Percentiles rank a stretch among this genome's conserved stretches.
phyloP scores from a whole-genome alignment of 331 rosid genomes.

The Quercus tomentella region DNA sequence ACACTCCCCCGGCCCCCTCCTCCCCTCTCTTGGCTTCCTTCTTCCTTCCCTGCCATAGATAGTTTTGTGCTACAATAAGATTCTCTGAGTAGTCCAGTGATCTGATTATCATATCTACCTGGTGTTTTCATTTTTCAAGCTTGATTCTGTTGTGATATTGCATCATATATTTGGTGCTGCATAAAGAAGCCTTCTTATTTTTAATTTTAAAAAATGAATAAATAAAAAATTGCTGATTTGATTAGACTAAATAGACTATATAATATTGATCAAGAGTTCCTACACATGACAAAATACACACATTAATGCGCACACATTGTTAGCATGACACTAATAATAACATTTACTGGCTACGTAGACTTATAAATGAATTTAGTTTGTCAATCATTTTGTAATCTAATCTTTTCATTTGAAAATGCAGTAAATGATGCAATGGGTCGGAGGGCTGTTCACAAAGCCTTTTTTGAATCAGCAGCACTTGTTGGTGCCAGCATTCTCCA shows the following conservation, averaged over 20 bases:
- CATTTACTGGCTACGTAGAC: neutral
- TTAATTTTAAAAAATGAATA: neutral
- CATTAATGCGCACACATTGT: neutral
- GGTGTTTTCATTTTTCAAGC: neutral
- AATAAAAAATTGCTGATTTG: neutral
- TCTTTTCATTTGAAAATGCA: conserved; percentile 15
- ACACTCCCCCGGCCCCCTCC: neutral
- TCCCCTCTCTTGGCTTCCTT: neutral
- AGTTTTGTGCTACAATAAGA: neutral
- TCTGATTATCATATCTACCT: neutral
- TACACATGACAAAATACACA: neutral
- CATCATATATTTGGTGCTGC: neutral
- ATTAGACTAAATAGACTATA: neutral
- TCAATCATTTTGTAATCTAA: neutral
- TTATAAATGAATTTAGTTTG: neutral
- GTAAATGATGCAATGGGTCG: conserved; percentile 61
- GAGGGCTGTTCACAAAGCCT: conserved; percentile 65
- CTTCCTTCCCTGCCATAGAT: neutral
- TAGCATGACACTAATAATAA: neutral
- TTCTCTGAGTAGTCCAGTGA: neutral
- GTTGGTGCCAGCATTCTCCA: conserved; percentile 63
- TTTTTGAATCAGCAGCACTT: conserved; percentile 61
- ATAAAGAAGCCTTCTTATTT: neutral
- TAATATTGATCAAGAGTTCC: neutral
- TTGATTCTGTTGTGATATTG: neutral